Evolutionary conservation across 2,329 filamentous ascomycete genomes (phyloP), one percentile per base, ranked within the genome.

Genomic region (Aspergillus hortae): DNA sequence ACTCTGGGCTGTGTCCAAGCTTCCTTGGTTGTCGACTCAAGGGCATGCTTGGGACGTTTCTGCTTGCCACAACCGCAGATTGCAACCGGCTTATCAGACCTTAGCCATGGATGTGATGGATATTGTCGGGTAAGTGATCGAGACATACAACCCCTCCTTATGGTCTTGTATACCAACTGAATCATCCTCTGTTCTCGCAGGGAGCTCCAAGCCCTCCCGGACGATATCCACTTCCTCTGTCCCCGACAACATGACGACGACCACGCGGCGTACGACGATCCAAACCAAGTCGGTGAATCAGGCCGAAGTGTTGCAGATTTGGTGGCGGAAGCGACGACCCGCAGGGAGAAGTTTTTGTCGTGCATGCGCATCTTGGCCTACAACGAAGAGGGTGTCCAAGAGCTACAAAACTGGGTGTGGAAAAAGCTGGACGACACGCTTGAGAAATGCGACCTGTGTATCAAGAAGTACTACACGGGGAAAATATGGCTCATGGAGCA

Each of bases 401-500:
- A 79, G 53, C 80, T 86, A 71, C 76, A 85, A 40, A 74, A 78
- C 12, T 80, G 82, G 56, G 87, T 89, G 61, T 79, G 76, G 48
- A 62, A 70, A 4, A 77, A 80, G 17, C 75, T 88, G 17, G 81
- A 86, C 56, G 67, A 74, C 10, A 80, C 80, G 36, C 75, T 92
- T 21, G 81, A 77, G 52, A 77, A 73, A 52, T 92, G 88, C 69
- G 82, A 89, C 48, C 77, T 81, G 47, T 92, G 88, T 65, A 85
- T 89, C 47, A 79, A 84, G 55, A 85, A 85, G 60, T 92, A 89
- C 80, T 88, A 92, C 68, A 84, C 83, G 64, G 80, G 80, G 27
- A 85, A 88, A 56, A 81, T 81, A 54, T 73, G 76, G 50, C 81
- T 88, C 56, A 72, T 89, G 30, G 81, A 84, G 54, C 76, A 81